phyloP scores from a whole-genome alignment of 73 alveolate genomes.

The Paramecium octaurelia region DNA sequence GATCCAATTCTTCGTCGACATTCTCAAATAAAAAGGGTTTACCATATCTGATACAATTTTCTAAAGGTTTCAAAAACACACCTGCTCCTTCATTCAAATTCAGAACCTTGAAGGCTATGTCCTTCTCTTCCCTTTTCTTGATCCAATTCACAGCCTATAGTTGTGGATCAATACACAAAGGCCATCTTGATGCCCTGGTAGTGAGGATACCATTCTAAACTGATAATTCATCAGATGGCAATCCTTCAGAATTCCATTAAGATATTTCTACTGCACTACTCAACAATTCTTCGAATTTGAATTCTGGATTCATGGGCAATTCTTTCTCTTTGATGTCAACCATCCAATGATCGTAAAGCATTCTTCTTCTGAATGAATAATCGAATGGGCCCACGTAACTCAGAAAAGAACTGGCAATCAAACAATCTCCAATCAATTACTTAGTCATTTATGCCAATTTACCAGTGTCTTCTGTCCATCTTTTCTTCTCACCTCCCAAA shows the following conservation, averaged over 20 bases:
- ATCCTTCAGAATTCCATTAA: constrained; percentile 88
- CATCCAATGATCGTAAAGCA: constrained; percentile 97
- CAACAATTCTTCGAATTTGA: constrained; percentile 94
- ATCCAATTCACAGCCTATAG: constrained; percentile 96
- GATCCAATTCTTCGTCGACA: constrained; percentile 92
- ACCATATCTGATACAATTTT: constrained; percentile 91
- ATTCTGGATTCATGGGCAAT: constrained; percentile 88
- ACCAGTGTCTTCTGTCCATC: constrained; percentile 87
- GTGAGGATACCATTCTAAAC: constrained; percentile 96
- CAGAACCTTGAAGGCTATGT: constrained; percentile 72
- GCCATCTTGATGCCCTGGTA: constrained; percentile 97
- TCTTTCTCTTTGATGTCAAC: constrained; percentile 82
- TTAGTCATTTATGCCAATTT: constrained; percentile 80
- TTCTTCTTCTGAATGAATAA: constrained; percentile 89
- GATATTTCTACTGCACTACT: constrained; percentile 98
- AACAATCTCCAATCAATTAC: constrained; percentile 97
- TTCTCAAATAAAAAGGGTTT: constrained; percentile 96
- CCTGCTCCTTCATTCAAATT: constrained; percentile 80
- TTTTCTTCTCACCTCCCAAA: constrained; percentile 96
- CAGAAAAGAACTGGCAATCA: constrained; percentile 95
- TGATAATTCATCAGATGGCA: constrained; percentile 95
- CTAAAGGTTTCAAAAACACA: constrained; percentile 77
- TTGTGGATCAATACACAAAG: constrained; percentile 99
- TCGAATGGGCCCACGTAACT: constrained; percentile 99
- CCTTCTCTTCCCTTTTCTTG: constrained; percentile 83